A percentile compares a stretch with the other conserved stretches of the same genome.
These are phyloP conservation scores for Teunomyces tritomae DNA, from an alignment of 805 yeast genomes.

Conservation along the genomic window DNA sequence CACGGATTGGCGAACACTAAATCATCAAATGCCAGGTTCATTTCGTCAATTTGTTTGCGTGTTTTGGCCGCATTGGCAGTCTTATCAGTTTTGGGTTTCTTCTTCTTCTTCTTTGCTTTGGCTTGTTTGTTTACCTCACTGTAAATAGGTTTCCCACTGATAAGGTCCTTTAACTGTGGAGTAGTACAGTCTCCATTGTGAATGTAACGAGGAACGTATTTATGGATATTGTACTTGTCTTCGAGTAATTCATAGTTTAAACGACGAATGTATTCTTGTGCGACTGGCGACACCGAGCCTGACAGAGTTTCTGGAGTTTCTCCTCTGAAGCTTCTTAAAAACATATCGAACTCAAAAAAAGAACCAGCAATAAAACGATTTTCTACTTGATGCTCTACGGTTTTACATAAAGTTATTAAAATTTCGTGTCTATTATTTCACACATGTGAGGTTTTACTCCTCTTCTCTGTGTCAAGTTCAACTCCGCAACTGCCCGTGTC, in stretches of 20 bases:
- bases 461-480: background rate
- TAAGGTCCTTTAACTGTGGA: constrained; percentile 33
- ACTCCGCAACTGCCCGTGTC: background rate
- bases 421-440: background rate
- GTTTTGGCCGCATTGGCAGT: background rate
- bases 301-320: background rate
- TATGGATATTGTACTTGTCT: constrained; percentile 29
- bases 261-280: constrained; percentile 20
- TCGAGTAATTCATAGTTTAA: constrained; percentile 39
- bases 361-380: background rate
- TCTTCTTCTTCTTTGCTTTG: constrained; percentile 15
- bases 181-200: constrained; percentile 37
- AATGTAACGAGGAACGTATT: constrained; percentile 38
- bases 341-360: background rate
- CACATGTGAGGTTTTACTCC: background rate
- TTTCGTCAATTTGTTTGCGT: constrained; percentile 6
- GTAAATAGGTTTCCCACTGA: constrained; percentile 39
- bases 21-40: constrained; percentile 2
- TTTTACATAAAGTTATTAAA: background rate
- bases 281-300: constrained; percentile 3
- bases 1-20: constrained; percentile 6
- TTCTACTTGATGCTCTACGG: background rate
- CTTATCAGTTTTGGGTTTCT: background rate
- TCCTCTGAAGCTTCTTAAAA: background rate
- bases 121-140: constrained; percentile 35